Conservation (phyloP, 257 asterid genomes). For the Solanum chmielewskii region DNA sequence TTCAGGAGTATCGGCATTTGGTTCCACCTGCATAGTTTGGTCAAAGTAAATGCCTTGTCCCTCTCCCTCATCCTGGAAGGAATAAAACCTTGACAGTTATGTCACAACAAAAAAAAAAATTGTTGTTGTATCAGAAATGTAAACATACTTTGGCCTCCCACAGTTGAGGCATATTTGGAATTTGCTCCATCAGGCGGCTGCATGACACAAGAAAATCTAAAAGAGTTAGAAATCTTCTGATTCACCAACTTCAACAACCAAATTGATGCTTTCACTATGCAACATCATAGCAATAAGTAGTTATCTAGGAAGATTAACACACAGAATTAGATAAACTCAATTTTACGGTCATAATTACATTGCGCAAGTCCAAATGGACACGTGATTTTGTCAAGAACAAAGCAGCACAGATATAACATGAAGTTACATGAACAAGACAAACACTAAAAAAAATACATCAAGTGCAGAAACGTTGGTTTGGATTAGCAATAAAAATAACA, state of each 20-base stretch:
- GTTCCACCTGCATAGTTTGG: background rate
- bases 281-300: background rate
- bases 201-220: background rate
- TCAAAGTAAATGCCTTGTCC: background rate
- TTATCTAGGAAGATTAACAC: background rate
- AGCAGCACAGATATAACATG: background rate
- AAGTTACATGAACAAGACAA: background rate
- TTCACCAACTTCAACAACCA: background rate
- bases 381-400: background rate
- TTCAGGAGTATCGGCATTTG: background rate
- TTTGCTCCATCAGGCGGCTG: background rate
- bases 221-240: background rate
- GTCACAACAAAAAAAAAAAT: background rate
- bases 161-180: background rate
- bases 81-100: background rate
- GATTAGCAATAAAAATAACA: background rate
- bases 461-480: background rate
- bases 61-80: background rate
- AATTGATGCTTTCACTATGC: background rate
- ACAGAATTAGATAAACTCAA: background rate
- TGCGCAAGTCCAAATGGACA: background rate
- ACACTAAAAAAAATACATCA: background rate
- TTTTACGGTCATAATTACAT: background rate
- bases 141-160: background rate
- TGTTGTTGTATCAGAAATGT: background rate